phyloP scores from a whole-genome alignment of 1,284 basidiomycete species.

The Puccinia triticina region DNA sequence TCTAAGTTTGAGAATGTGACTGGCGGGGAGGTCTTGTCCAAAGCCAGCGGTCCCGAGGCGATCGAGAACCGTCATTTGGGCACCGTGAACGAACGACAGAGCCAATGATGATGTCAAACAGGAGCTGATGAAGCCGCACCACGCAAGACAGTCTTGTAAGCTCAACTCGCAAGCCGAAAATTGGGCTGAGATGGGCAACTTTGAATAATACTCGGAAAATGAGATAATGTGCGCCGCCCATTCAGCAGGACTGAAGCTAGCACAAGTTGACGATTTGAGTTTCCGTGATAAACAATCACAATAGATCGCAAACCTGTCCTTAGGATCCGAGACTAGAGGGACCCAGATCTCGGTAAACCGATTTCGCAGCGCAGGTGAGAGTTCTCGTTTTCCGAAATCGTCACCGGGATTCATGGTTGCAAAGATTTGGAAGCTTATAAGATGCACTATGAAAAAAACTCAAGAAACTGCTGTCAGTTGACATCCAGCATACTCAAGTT shows the following conservation, averaged over 20 bases:
- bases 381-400: slow-evolving; percentile 98
- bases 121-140: slow-evolving; percentile 86
- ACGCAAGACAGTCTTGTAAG: slow-evolving; percentile 87
- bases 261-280: background rate
- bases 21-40: slow-evolving; percentile 37
- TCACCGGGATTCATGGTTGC: slow-evolving; percentile 99
- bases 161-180: slow-evolving; percentile 64
- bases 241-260: slow-evolving; percentile 61
- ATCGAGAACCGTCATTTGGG: slow-evolving; percentile 61
- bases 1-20: slow-evolving; percentile 28
- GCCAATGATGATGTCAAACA: slow-evolving; percentile 18
- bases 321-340: slow-evolving; percentile 75
- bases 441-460: too few relatives aligned
- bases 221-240: slow-evolving; percentile 74
- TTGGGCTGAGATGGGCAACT: slow-evolving; percentile 68
- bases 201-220: slow-evolving; percentile 80
- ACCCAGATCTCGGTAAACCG: slow-evolving; percentile 99
- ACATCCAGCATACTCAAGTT: too few relatives aligned
- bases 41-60: slow-evolving; percentile 59
- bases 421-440: slow-evolving; percentile 81
- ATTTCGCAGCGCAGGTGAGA: slow-evolving; percentile 94
- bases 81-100: slow-evolving; percentile 61
- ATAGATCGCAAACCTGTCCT: slow-evolving; percentile 80
- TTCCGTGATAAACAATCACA: slow-evolving; percentile 69
- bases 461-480: too few relatives aligned